Conservation (phyloP, 441 rosid genomes). For the Metrosideros polymorpha region DNA sequence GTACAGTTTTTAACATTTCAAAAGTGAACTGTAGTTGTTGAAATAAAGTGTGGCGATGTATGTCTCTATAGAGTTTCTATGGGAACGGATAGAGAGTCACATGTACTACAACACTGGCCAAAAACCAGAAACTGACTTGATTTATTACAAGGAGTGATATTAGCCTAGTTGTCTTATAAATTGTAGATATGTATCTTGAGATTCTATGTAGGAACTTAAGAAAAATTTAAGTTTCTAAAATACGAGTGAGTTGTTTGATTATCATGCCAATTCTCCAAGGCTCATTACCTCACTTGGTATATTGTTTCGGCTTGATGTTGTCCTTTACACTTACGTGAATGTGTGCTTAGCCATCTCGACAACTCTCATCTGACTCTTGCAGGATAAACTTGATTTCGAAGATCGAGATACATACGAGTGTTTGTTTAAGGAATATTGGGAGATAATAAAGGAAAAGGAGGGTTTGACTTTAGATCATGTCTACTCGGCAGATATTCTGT, state of each 20-base stretch:
- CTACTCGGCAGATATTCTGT: conserved; percentile 19
- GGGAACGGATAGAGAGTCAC: neutral
- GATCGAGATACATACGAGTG: conserved; percentile 36
- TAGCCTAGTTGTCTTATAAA: neutral
- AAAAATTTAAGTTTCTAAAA: neutral
- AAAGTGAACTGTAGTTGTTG: neutral
- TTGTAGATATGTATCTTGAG: neutral
- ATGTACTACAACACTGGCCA: neutral
- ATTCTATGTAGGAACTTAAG: neutral
- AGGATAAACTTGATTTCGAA: conserved; percentile 35
- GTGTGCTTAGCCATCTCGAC: neutral
- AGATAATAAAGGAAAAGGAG: conserved; percentile 36
- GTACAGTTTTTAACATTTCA: neutral
- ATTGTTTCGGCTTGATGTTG: neutral
- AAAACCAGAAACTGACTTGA: neutral
- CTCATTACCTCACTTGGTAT: neutral
- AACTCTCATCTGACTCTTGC: neutral
- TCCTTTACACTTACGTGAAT: neutral
- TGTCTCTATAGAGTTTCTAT: neutral
- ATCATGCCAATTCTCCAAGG: neutral
- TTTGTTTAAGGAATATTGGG: conserved; percentile 47
- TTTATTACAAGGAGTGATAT: neutral
- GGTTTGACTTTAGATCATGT: conserved; percentile 31
- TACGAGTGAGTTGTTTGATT: neutral
- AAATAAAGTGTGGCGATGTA: neutral